These are phyloP conservation scores for Alliaria petiolata DNA, from an alignment of 345 rosid genomes.

Conservation along the genomic window DNA sequence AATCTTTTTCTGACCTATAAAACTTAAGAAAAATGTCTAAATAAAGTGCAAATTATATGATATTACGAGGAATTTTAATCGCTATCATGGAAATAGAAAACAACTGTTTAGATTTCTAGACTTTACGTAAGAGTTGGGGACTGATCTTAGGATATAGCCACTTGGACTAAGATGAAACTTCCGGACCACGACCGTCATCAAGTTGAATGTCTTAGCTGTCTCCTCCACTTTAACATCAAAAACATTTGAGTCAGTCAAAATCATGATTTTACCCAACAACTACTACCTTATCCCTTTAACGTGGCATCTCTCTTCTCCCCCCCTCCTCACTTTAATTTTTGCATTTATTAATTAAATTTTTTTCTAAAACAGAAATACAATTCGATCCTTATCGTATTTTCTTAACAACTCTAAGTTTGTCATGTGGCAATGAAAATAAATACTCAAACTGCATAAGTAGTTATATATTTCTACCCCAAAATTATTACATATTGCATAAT, in stretches of 20 bases:
- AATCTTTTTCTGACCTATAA: neutral
- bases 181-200: slow-evolving; percentile 6
- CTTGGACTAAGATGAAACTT: too few relatives aligned
- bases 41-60: neutral
- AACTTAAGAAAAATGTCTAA: neutral
- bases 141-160: neutral
- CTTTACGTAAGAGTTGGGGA: neutral
- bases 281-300: slow-evolving; percentile 12
- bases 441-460: too few relatives aligned
- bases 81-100: neutral
- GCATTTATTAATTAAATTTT: too few relatives aligned
- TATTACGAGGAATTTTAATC: neutral
- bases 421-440: too few relatives aligned
- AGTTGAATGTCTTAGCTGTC: slow-evolving; percentile 27
- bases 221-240: slow-evolving; percentile 5
- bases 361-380: too few relatives aligned
- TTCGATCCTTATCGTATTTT: too few relatives aligned
- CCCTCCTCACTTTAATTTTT: too few relatives aligned
- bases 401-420: too few relatives aligned
- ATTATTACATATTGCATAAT: too few relatives aligned
- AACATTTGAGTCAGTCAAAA: slow-evolving; percentile 15
- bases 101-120: too few relatives aligned
- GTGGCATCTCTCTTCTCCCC: slow-evolving; percentile 8
- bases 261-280: slow-evolving; percentile 21
- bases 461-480: too few relatives aligned